These are phyloP conservation scores for Phytophthora rubi DNA, from an alignment of 352 stramenopile genomes.

Conservation along the genomic window DNA sequence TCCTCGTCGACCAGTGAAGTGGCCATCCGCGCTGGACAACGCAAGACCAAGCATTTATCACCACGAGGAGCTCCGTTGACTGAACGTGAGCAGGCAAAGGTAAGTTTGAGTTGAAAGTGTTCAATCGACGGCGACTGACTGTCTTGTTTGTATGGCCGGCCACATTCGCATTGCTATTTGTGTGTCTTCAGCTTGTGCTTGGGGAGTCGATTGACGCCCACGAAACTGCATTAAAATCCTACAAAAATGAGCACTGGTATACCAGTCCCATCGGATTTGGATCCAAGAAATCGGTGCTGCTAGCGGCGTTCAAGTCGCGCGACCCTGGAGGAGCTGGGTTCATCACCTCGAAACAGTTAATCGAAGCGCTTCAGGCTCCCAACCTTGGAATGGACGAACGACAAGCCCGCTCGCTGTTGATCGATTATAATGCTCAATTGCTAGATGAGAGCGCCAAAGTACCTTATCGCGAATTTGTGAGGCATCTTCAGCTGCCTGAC, in stretches of 20 bases:
- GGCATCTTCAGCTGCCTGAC: constrained; percentile 37
- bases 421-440: constrained; percentile 35
- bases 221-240: constrained; percentile 51
- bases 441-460: constrained; percentile 34
- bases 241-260: constrained; percentile 70
- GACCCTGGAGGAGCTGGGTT: constrained; percentile 46
- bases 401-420: constrained; percentile 42
- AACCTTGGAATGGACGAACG: constrained; percentile 49
- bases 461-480: constrained; percentile 55
- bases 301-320: constrained; percentile 47
- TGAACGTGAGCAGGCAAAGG: constrained; percentile 30
- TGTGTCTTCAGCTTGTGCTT: constrained; percentile 16
- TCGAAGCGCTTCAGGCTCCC: constrained; percentile 38
- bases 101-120: constrained; percentile 14
- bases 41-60: constrained; percentile 18
- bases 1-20: constrained; percentile 25
- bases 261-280: constrained; percentile 51
- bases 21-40: constrained; percentile 16
- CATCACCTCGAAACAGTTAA: constrained; percentile 39
- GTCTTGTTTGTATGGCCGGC: not conserved
- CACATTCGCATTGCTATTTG: not conserved
- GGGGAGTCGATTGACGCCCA: constrained; percentile 23
- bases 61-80: constrained; percentile 17
- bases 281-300: constrained; percentile 55
- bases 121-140: not conserved